Conservation (phyloP, 306 rosid species). For the Ormosia semicastrata region DNA sequence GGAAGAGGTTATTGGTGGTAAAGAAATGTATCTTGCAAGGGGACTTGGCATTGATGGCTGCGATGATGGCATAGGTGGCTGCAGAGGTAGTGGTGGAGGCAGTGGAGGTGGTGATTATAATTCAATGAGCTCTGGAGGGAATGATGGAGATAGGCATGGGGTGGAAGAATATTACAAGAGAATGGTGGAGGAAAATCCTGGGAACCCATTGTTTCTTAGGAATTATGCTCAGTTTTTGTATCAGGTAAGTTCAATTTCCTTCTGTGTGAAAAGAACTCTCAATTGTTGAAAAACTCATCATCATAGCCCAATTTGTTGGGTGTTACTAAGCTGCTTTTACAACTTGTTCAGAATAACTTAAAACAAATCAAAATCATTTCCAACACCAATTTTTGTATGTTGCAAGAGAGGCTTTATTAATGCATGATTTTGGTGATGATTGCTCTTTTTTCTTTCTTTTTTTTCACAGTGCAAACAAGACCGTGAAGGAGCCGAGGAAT, state of each 20-base stretch:
- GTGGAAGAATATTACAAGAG: slow-evolving; percentile 69
- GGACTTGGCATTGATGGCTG: slow-evolving; percentile 54
- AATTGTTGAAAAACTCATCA: not conserved
- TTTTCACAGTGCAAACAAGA: slow-evolving; percentile 63
- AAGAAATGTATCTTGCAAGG: slow-evolving; percentile 51
- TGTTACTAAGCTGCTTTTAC: not conserved
- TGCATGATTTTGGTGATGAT: slow-evolving; percentile 15
- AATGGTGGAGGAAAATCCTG: slow-evolving; percentile 79
- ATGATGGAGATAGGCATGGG: slow-evolving; percentile 47
- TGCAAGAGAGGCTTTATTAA: not conserved
- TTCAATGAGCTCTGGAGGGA: slow-evolving; percentile 48
- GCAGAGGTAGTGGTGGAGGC: slow-evolving; percentile 30
- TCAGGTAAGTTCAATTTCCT: slow-evolving; percentile 43
- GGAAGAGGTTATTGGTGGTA: slow-evolving; percentile 28
- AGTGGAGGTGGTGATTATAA: slow-evolving; percentile 35
- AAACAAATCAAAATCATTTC: not conserved
- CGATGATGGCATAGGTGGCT: slow-evolving; percentile 45
- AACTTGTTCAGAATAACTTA: not conserved
- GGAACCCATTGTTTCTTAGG: slow-evolving; percentile 71
- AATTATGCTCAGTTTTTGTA: slow-evolving; percentile 78
- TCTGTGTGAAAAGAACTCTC: not conserved
- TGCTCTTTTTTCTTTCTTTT: not conserved
- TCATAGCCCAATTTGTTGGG: not conserved
- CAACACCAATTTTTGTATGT: not conserved
- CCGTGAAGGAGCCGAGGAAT: slow-evolving; percentile 53